Evolutionary conservation across 179 eudicot genomes (phyloP).

Genomic region (Carnegiea gigantea): DNA sequence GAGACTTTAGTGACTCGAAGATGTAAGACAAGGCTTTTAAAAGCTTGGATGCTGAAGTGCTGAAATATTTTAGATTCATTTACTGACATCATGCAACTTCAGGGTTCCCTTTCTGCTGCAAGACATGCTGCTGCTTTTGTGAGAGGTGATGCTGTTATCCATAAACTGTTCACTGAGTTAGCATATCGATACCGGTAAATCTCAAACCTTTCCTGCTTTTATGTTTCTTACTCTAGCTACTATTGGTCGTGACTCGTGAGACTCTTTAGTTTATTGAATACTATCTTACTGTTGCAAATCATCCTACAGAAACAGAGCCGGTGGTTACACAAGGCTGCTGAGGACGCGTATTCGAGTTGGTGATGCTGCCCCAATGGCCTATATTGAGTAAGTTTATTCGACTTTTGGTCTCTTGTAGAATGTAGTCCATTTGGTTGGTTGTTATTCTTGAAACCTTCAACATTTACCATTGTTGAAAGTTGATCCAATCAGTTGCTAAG

Average conservation of each 20-base stretch:
- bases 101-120: conserved; percentile 94
- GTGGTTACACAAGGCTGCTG: conserved; percentile 92
- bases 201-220: conserved; percentile 21
- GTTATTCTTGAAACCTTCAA: background rate
- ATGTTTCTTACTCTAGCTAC: background rate
- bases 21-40: background rate
- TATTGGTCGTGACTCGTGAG: background rate
- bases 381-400: conserved; percentile 68
- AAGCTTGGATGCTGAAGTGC: background rate
- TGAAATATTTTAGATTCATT: conserved; percentile 1
- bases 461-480: background rate
- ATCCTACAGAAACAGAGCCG: conserved; percentile 73
- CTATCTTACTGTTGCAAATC: background rate
- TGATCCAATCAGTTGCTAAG: background rate
- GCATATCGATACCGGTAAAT: conserved; percentile 92
- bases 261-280: background rate
- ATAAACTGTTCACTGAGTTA: conserved; percentile 84
- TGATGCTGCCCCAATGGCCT: conserved; percentile 99
- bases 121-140: conserved; percentile 91
- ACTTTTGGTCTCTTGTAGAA: background rate
- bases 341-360: conserved; percentile 96
- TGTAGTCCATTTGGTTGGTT: background rate
- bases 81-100: conserved; percentile 12
- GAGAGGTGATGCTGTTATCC: conserved; percentile 93
- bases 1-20: background rate